Conservation (phyloP, 352 stramenopile genomes). For the Globisporangium paroecandrum region DNA sequence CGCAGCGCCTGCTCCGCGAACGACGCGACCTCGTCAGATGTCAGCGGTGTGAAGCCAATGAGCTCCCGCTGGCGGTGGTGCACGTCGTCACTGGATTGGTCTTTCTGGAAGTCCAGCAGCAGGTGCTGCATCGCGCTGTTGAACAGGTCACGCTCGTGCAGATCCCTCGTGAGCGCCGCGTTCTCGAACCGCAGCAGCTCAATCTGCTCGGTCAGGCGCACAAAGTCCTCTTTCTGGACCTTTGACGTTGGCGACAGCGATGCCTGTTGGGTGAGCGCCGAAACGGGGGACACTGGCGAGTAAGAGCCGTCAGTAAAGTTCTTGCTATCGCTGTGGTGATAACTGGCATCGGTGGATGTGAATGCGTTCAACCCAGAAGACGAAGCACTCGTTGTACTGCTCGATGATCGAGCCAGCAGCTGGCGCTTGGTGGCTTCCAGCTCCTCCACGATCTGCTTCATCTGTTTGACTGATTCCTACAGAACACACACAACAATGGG, state of each 20-base stretch:
- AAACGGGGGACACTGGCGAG: background rate
- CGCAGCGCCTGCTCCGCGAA: slow-evolving; percentile 30
- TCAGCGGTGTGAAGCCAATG: slow-evolving; percentile 37
- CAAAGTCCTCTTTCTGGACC: slow-evolving; percentile 32
- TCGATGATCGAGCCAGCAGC: slow-evolving; percentile 22
- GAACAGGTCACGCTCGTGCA: slow-evolving; percentile 47
- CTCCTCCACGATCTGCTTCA: slow-evolving; percentile 38
- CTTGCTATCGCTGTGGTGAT: background rate
- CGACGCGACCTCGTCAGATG: slow-evolving; percentile 25
- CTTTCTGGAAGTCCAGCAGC: slow-evolving; percentile 36
- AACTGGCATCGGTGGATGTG: background rate
- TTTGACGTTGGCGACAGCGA: background rate
- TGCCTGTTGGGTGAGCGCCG: background rate
- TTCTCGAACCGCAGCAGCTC: slow-evolving; percentile 45
- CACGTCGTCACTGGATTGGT: slow-evolving; percentile 16
- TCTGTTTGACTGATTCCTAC: slow-evolving; percentile 50
- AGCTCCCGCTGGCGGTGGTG: slow-evolving; percentile 14
- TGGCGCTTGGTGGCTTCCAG: slow-evolving; percentile 44
- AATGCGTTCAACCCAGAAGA: background rate
- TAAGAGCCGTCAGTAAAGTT: background rate
- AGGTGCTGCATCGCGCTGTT: slow-evolving; percentile 55
- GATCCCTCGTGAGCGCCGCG: slow-evolving; percentile 30
- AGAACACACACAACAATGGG: background rate
- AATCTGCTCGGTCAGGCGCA: slow-evolving; percentile 40
- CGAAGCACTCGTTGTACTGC: background rate